These are phyloP conservation scores for Verticillium isaacii DNA, from an alignment of 2,329 filamentous ascomycete species.

Conservation along the genomic window DNA sequence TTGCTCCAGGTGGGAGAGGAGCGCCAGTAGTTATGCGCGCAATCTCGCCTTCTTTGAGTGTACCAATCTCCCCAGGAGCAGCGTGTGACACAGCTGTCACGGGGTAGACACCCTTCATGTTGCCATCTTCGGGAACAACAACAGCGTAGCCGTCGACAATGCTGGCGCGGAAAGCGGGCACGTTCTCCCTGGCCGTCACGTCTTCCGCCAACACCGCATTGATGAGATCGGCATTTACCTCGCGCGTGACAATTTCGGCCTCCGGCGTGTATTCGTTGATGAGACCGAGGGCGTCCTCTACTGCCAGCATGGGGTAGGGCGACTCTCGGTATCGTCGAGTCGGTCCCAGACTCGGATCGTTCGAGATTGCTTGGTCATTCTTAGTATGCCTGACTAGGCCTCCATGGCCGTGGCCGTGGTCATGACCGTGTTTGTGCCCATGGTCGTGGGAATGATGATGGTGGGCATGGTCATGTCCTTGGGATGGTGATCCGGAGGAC, in stretches of 20 bases:
- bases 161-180: slow-evolving; percentile 90
- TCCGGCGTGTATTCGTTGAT: slow-evolving; percentile 70
- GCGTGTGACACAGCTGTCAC: slow-evolving; percentile 86
- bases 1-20: slow-evolving; percentile 81
- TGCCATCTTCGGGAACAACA: slow-evolving; percentile 57
- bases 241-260: slow-evolving; percentile 49
- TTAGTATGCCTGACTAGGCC: slow-evolving; percentile 69
- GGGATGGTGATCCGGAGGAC: not conserved
- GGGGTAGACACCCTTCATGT: slow-evolving; percentile 75
- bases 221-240: slow-evolving; percentile 62
- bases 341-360: slow-evolving; percentile 57
- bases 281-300: slow-evolving; percentile 71
- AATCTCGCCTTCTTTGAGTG: slow-evolving; percentile 68
- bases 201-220: slow-evolving; percentile 80
- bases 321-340: slow-evolving; percentile 74
- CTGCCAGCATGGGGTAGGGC: slow-evolving; percentile 87
- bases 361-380: slow-evolving; percentile 43
- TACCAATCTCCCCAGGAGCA: slow-evolving; percentile 60
- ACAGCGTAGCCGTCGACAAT: slow-evolving; percentile 97
- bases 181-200: slow-evolving; percentile 72
- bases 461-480: slow-evolving; percentile 52
- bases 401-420: slow-evolving; percentile 58
- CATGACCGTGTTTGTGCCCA: slow-evolving; percentile 51
- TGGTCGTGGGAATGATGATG: slow-evolving; percentile 44
- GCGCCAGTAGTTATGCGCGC: slow-evolving; percentile 93